phyloP scores from a whole-genome alignment of 805 yeast species.

The Starmerella tilneyi region DNA sequence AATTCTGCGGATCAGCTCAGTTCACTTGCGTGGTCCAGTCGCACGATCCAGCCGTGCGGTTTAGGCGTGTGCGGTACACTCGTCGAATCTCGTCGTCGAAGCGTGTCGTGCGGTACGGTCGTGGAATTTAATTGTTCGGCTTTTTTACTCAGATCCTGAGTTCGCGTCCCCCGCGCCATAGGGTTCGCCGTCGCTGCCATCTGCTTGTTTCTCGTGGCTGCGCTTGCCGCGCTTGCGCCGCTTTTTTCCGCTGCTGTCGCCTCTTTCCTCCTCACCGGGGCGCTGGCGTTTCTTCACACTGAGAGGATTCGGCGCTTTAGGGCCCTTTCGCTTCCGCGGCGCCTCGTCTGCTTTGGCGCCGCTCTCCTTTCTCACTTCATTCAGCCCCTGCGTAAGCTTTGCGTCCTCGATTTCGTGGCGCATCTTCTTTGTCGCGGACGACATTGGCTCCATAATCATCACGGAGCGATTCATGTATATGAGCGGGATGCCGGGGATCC shows the following conservation, averaged over 20 bases:
- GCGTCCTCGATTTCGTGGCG: slow-evolving; percentile 46
- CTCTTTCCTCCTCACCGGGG: slow-evolving; percentile 21
- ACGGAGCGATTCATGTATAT: slow-evolving; percentile 82
- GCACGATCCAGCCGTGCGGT: too few species aligned
- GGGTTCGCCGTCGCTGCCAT: neutral
- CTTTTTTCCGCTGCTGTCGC: slow-evolving; percentile 10
- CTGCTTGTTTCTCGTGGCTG: slow-evolving; percentile 3
- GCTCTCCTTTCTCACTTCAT: slow-evolving; percentile 38
- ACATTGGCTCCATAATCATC: slow-evolving; percentile 90
- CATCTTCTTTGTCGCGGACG: slow-evolving; percentile 51
- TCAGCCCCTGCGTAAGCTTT: slow-evolving; percentile 71
- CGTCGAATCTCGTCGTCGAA: too few species aligned
- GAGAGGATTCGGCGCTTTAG: slow-evolving; percentile 80
- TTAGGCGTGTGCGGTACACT: too few species aligned
- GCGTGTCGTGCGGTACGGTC: too few species aligned
- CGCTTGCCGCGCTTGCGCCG: slow-evolving; percentile 23
- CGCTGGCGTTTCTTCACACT: slow-evolving; percentile 68
- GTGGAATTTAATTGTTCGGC: too few species aligned
- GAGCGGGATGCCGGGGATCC: slow-evolving; percentile 81
- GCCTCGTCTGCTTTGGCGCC: slow-evolving; percentile 6
- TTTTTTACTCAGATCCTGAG: neutral
- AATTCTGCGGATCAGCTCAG: too few species aligned
- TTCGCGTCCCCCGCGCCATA: neutral
- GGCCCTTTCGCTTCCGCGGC: slow-evolving; percentile 29
- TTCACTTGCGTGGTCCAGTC: too few species aligned